phyloP scores from a whole-genome alignment of 495 filamentous ascomycete genomes.

The Penicillium arizonense region DNA sequence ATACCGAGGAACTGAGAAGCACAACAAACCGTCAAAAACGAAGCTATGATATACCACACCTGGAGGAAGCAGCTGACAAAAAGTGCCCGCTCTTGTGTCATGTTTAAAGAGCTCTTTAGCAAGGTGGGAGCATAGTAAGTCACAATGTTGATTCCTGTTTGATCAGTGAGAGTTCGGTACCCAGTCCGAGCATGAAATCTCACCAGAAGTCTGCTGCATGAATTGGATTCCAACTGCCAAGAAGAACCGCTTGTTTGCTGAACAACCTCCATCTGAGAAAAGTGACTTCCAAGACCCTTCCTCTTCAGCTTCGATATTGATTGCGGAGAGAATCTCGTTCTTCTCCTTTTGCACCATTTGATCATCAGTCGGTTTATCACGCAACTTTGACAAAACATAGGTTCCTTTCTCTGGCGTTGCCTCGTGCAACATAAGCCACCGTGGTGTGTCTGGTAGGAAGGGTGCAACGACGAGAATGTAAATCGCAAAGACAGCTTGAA shows the following conservation, averaged over 20 bases:
- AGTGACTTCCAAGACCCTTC: constrained; percentile 21
- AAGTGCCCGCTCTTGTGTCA: constrained; percentile 21
- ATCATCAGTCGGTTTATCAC: constrained; percentile 30
- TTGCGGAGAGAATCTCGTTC: constrained; percentile 15
- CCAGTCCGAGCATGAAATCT: not conserved
- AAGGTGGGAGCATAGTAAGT: constrained; percentile 33
- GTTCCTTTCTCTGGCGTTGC: constrained; percentile 24
- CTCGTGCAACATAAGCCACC: constrained; percentile 31
- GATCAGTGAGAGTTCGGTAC: not conserved
- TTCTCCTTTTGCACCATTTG: constrained; percentile 20
- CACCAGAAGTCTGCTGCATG: constrained; percentile 37
- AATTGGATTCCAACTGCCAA: constrained; percentile 35
- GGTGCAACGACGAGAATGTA: constrained; percentile 21
- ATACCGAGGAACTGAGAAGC: not conserved
- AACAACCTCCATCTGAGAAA: constrained; percentile 23
- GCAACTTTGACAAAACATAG: constrained; percentile 34
- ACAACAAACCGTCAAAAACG: constrained; percentile 27
- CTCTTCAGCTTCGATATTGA: constrained; percentile 14
- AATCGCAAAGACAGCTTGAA: constrained; percentile 47
- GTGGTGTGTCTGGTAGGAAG: constrained; percentile 32
- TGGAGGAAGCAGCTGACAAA: constrained; percentile 25
- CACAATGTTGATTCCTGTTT: constrained; percentile 27
- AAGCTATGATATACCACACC: constrained; percentile 32
- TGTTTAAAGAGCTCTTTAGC: constrained; percentile 24
- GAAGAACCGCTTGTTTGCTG: constrained; percentile 28